Percentiles rank a stretch among this genome's conserved stretches.
Conservation (phyloP, 768 basidiomycete species). For the Lentinula edodes region DNA sequence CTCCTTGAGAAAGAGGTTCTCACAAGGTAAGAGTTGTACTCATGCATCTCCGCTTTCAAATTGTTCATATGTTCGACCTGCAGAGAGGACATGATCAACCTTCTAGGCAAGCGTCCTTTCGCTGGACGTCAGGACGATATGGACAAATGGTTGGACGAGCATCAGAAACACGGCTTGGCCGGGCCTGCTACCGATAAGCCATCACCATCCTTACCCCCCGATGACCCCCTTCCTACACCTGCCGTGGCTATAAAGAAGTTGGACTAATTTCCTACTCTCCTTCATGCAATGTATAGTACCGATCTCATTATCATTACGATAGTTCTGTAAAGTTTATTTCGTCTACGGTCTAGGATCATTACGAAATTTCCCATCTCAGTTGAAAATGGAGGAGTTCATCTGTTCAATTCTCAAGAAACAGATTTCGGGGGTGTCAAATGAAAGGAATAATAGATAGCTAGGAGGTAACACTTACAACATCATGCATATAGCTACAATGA, state of each 20-base stretch:
- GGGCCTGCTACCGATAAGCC: conserved; percentile 40
- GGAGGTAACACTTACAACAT: background rate
- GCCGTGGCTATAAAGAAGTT: conserved; percentile 37
- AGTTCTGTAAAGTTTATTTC: background rate
- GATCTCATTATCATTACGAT: background rate
- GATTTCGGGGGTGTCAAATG: too few relatives aligned
- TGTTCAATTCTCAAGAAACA: too few relatives aligned
- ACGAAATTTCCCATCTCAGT: conserved; percentile 9
- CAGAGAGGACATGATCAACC: conserved; percentile 83
- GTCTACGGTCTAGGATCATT: background rate
- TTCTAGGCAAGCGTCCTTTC: conserved; percentile 82
- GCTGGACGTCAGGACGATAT: conserved; percentile 79
- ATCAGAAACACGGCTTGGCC: conserved; percentile 49
- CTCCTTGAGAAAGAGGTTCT: conserved; percentile 95
- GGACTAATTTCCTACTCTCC: conserved; percentile 16
- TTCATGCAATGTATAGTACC: conserved; percentile 5
- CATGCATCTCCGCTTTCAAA: background rate
- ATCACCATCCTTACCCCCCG: conserved; percentile 36
- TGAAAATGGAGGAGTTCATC: background rate
- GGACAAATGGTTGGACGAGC: conserved; percentile 95
- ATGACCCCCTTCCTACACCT: conserved; percentile 44
- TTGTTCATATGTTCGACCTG: conserved; percentile 4
- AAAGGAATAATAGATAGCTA: too few relatives aligned
- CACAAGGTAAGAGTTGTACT: conserved; percentile 53
- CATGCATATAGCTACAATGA: background rate